Evolutionary conservation across 1,284 basidiomycete species (phyloP).

Genomic region (Takashimella tepidaria): DNA sequence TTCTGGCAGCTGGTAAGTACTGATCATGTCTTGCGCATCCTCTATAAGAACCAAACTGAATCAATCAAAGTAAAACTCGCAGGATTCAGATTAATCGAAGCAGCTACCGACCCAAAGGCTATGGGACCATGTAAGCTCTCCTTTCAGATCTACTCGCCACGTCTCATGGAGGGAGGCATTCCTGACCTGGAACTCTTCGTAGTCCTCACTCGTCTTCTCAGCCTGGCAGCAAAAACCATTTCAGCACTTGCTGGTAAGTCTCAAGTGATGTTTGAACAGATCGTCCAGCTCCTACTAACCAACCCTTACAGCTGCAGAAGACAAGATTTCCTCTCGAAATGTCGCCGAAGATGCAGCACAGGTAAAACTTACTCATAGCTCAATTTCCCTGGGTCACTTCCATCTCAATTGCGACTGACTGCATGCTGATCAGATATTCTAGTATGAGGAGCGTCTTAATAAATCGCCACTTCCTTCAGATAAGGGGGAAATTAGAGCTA

Average conservation of each 20-base stretch:
- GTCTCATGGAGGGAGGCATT: no score
- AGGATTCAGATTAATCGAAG: slow-evolving; percentile 7
- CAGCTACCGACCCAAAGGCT: neutral
- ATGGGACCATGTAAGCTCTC: slow-evolving; percentile 3
- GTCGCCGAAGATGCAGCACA: neutral
- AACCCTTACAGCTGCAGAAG: neutral
- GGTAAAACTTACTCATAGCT: no score
- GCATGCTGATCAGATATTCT: no score
- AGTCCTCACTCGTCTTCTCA: slow-evolving; percentile 8
- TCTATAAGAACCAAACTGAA: no score
- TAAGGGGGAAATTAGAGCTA: neutral
- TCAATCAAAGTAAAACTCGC: slow-evolving; percentile 8
- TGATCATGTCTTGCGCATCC: neutral
- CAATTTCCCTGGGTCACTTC: no score
- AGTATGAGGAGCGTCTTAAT: neutral
- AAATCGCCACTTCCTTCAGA: neutral
- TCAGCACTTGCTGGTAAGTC: slow-evolving; percentile 2
- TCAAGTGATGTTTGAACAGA: neutral
- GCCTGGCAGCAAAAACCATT: neutral
- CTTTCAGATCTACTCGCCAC: neutral
- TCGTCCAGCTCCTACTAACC: neutral
- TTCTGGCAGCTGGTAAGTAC: slow-evolving; percentile 2
- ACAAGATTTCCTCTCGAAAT: neutral
- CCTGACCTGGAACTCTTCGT: neutral
- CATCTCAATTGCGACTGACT: no score